Conservation (phyloP, 768 basidiomycete genomes). For the Lepiota brunneoincarnata region DNA sequence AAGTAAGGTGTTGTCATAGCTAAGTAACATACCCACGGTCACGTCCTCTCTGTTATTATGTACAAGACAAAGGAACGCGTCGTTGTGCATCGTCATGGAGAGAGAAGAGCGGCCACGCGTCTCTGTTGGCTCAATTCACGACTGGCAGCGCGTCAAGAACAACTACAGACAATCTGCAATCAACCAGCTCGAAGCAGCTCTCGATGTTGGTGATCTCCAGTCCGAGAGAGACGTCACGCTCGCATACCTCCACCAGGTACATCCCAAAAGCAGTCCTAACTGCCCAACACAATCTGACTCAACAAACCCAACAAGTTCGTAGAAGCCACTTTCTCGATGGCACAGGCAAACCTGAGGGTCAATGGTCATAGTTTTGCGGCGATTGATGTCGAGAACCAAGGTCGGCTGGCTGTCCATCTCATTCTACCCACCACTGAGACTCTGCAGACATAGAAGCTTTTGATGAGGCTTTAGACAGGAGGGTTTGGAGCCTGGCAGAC, state of each 20-base stretch:
- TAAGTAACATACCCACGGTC: conserved; percentile 3
- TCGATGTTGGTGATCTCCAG: conserved; percentile 34
- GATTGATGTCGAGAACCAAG: conserved; percentile 52
- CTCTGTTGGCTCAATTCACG: conserved; percentile 61
- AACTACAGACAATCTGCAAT: conserved; percentile 49
- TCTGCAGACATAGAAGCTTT: conserved; percentile 71
- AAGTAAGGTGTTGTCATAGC: conserved; percentile 17
- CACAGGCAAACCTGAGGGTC: conserved; percentile 71
- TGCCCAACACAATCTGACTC: conserved; percentile 5
- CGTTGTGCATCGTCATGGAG: conserved; percentile 27
- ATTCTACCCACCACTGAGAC: not conserved
- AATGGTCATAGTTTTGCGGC: conserved; percentile 78
- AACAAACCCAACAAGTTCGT: conserved; percentile 43
- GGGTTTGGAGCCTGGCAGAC: conserved; percentile 77
- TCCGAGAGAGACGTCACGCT: conserved; percentile 45
- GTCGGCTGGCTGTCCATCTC: conserved; percentile 26
- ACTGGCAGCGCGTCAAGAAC: conserved; percentile 62
- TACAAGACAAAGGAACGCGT: not conserved
- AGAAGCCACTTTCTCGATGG: conserved; percentile 57
- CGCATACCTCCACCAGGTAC: conserved; percentile 52
- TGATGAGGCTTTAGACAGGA: conserved; percentile 82
- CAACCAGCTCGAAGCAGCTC: conserved; percentile 42
- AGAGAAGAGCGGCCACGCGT: conserved; percentile 47
- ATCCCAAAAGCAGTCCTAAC: conserved; percentile 5
- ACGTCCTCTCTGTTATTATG: not conserved